Percentiles rank a stretch among this genome's conserved stretches.
phyloP scores from a whole-genome alignment of 1,284 basidiomycete species.

The Cystobasidiaceae sp. region DNA sequence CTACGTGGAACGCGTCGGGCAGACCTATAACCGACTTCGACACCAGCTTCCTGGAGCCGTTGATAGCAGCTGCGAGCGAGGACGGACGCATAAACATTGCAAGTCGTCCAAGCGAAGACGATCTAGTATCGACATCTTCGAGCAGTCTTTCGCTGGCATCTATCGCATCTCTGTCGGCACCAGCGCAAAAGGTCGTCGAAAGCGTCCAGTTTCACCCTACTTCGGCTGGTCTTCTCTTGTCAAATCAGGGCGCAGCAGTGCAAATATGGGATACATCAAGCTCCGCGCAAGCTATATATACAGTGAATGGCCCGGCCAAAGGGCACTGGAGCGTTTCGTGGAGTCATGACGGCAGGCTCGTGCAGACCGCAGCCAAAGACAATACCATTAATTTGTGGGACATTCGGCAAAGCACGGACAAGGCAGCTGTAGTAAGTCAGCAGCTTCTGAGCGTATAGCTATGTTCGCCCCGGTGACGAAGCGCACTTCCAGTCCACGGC shows the following conservation, averaged over 20 bases:
- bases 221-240: slow-evolving; percentile 45
- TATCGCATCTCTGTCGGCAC: slow-evolving; percentile 5
- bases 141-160: background rate
- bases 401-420: slow-evolving; percentile 38
- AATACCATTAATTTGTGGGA: slow-evolving; percentile 47
- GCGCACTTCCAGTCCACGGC: slow-evolving; percentile 13
- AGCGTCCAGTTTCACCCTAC: slow-evolving; percentile 48
- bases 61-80: slow-evolving; percentile 37
- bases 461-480: slow-evolving; percentile 10
- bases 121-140: background rate
- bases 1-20: slow-evolving; percentile 32
- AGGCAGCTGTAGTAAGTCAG: slow-evolving; percentile 24
- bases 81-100: slow-evolving; percentile 34
- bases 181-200: slow-evolving; percentile 39
- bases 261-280: slow-evolving; percentile 46
- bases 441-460: background rate
- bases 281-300: slow-evolving; percentile 24
- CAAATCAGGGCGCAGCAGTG: slow-evolving; percentile 35
- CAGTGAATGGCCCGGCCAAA: slow-evolving; percentile 37
- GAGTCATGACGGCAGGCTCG: slow-evolving; percentile 45
- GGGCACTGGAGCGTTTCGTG: slow-evolving; percentile 47
- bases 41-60: slow-evolving; percentile 36
- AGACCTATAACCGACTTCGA: slow-evolving; percentile 37
- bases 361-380: slow-evolving; percentile 46
- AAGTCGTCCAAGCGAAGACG: slow-evolving; percentile 11